Evolutionary conservation across 306 rosid species (phyloP).

Genomic region (Coriaria nepalensis): DNA sequence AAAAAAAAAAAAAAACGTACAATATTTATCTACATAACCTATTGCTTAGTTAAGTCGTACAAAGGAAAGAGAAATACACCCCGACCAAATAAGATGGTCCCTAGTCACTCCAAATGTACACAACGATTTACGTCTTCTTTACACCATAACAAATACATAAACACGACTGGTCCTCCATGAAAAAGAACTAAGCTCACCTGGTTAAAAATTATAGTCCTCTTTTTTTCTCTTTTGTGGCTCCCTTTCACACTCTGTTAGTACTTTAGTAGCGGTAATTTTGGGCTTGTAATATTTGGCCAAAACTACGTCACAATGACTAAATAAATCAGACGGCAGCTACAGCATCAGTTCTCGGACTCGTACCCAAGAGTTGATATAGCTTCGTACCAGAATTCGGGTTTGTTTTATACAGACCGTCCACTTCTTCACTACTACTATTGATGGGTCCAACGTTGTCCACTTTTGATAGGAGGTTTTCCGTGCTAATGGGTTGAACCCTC

Average conservation of each 20-base stretch:
- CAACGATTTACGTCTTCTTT: too few species aligned
- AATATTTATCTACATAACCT: too few species aligned
- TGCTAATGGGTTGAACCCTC: conserved; percentile 41
- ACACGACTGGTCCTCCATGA: neutral
- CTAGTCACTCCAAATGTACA: conserved; percentile 45
- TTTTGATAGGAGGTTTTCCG: conserved; percentile 63
- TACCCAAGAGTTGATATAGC: conserved; percentile 75
- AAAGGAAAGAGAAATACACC: too few species aligned
- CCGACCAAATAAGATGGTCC: too few species aligned
- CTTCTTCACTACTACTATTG: conserved; percentile 44
- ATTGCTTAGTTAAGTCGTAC: too few species aligned
- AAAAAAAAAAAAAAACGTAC: too few species aligned
- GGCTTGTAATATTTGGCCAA: conserved; percentile 79
- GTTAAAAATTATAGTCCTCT: conserved; percentile 32
- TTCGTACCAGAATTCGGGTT: conserved; percentile 54
- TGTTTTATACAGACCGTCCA: conserved; percentile 45
- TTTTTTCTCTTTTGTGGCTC: conserved; percentile 19
- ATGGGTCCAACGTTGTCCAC: conserved; percentile 50
- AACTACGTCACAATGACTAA: conserved; percentile 32
- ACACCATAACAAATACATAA: neutral
- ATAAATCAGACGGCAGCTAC: conserved; percentile 73
- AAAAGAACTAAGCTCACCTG: conserved; percentile 4
- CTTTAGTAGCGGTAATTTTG: conserved; percentile 76
- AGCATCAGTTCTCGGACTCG: conserved; percentile 72
- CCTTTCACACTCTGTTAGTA: conserved; percentile 33